Conservation (phyloP, 768 basidiomycete species). For the Boletus rufocinnamomeus region DNA sequence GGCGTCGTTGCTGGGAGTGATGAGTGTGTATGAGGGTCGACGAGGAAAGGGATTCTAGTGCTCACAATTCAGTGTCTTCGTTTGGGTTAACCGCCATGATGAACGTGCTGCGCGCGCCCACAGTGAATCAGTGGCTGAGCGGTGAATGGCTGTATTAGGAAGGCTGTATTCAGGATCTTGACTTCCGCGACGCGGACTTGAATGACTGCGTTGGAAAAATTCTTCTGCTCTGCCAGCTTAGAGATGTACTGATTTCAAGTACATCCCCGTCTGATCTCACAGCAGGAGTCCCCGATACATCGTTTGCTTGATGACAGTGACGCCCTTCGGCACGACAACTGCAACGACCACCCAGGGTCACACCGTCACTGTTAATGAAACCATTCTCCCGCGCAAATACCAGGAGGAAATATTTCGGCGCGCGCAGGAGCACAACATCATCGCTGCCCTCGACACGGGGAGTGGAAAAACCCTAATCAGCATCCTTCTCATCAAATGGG, state of each 20-base stretch:
- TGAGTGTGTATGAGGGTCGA: not conserved
- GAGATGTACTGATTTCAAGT: slow-evolving; percentile 28
- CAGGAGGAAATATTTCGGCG: slow-evolving; percentile 58
- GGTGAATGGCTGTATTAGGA: slow-evolving; percentile 22
- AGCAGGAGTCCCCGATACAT: slow-evolving; percentile 17
- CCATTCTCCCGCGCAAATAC: slow-evolving; percentile 50
- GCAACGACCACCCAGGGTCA: slow-evolving; percentile 29
- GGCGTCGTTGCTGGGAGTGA: slow-evolving; percentile 77
- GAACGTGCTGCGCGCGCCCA: slow-evolving; percentile 5
- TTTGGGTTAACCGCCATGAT: slow-evolving; percentile 71
- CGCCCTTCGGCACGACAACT: slow-evolving; percentile 19
- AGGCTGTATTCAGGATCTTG: slow-evolving; percentile 30
- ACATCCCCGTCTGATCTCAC: slow-evolving; percentile 11
- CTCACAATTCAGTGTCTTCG: slow-evolving; percentile 97
- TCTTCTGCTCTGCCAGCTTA: slow-evolving; percentile 5
- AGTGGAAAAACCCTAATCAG: slow-evolving; percentile 65
- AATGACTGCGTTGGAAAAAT: slow-evolving; percentile 15
- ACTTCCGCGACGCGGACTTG: slow-evolving; percentile 29
- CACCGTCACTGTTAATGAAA: slow-evolving; percentile 35
- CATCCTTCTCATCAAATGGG: slow-evolving; percentile 73
- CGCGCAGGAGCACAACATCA: slow-evolving; percentile 53
- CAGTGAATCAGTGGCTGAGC: slow-evolving; percentile 10
- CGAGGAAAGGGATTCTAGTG: slow-evolving; percentile 1
- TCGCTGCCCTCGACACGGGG: slow-evolving; percentile 60
- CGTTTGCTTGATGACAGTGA: slow-evolving; percentile 28